These are phyloP conservation scores for Eustoma russellianum DNA, from an alignment of 257 asterid species.

Conservation along the genomic window DNA sequence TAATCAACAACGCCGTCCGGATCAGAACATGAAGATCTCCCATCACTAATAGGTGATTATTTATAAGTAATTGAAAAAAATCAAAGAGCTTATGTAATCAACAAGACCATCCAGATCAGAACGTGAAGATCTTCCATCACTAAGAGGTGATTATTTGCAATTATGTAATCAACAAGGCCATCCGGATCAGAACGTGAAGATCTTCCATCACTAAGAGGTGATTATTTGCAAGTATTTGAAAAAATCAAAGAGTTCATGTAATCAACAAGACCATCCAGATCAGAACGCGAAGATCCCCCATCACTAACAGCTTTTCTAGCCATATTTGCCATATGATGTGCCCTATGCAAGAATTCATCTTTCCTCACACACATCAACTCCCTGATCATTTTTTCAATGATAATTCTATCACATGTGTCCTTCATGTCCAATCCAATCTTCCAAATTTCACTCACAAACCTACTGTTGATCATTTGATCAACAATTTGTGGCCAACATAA, in stretches of 20 bases:
- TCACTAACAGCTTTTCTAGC: slow-evolving; percentile 9
- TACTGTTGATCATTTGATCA: slow-evolving; percentile 18
- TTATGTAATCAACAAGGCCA: slow-evolving; percentile 12
- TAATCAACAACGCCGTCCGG: slow-evolving; percentile 10
- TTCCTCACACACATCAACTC: slow-evolving; percentile 10
- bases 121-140: too few species aligned
- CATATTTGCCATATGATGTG: slow-evolving; percentile 3
- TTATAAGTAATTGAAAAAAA: too few species aligned
- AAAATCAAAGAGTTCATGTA: slow-evolving; percentile 6
- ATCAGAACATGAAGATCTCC: slow-evolving; percentile 17
- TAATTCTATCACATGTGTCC: slow-evolving; percentile 10
- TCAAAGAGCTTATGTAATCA: too few species aligned
- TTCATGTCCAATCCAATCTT: slow-evolving; percentile 24
- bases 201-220: too few species aligned
- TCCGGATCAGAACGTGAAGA: too few species aligned
- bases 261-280: slow-evolving; percentile 11
- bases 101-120: too few species aligned
- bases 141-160: too few species aligned
- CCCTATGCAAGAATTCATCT: slow-evolving; percentile 6
- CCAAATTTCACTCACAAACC: slow-evolving; percentile 21
- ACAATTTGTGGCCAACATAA: slow-evolving; percentile 21
- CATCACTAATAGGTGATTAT: slow-evolving; percentile 8
- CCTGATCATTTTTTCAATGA: slow-evolving; percentile 14
- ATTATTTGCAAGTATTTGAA: too few species aligned
- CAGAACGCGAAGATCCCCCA: slow-evolving; percentile 18